A percentile compares a stretch with the other conserved stretches of the same genome.
Evolutionary conservation across 1,139 yeast genomes (phyloP).

Genomic region (Blastobotrys elegans): DNA sequence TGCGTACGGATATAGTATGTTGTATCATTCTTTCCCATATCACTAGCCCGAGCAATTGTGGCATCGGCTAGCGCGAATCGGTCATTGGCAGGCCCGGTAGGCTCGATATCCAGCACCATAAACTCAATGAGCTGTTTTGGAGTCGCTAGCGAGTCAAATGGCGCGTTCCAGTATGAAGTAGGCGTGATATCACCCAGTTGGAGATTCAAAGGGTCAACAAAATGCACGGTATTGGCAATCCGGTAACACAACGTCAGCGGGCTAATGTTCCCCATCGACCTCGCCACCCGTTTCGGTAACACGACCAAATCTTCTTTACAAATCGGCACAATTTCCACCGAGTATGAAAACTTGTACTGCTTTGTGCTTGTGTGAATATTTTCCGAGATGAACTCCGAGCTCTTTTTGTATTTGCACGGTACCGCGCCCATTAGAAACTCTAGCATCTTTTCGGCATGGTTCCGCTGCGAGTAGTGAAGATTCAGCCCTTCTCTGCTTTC

Average conservation of each 20-base stretch:
- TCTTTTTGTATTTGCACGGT: conserved; percentile 74
- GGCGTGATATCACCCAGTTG: conserved; percentile 75
- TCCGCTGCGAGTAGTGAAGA: conserved; percentile 81
- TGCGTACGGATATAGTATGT: conserved; percentile 84
- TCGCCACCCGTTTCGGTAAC: conserved; percentile 80
- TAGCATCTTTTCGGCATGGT: conserved; percentile 89
- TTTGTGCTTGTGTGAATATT: conserved; percentile 90
- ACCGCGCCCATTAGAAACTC: conserved; percentile 82
- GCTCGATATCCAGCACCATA: conserved; percentile 89
- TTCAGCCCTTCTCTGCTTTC: conserved; percentile 94
- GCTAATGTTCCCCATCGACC: conserved; percentile 67
- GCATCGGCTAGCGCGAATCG: conserved; percentile 83
- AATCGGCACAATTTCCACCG: conserved; percentile 91
- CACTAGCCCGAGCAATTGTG: conserved; percentile 84
- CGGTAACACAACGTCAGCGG: conserved; percentile 64
- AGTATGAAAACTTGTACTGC: conserved; percentile 81
- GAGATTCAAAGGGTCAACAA: conserved; percentile 72
- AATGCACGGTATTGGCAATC: conserved; percentile 75
- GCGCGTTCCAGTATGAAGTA: conserved; percentile 70
- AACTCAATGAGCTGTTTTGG: conserved; percentile 77
- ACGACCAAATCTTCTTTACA: conserved; percentile 96
- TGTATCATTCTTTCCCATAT: conserved; percentile 78
- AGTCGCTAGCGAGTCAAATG: conserved; percentile 74
- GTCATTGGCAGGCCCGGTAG: conserved; percentile 75
- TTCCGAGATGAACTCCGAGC: conserved; percentile 85